Evolutionary conservation across 108 stramenopile genomes (phyloP).

Genomic region (Bacterosira constricta): DNA sequence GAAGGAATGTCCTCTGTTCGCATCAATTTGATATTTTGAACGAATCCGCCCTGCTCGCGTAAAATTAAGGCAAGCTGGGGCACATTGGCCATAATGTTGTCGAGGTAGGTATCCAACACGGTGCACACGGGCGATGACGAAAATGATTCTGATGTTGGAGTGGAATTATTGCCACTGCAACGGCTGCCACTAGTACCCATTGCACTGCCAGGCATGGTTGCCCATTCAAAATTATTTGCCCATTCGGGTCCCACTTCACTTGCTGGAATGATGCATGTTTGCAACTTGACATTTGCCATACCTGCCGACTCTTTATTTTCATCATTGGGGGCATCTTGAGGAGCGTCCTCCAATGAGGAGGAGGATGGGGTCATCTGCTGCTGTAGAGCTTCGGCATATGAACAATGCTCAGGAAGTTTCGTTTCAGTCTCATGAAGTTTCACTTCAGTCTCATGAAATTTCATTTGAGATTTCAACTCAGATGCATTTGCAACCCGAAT

Average conservation of each 20-base stretch:
- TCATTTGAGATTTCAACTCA: conserved; percentile 45
- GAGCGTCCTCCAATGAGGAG: too few relatives aligned
- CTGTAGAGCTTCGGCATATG: conserved; percentile 44
- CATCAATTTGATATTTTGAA: conserved; percentile 80
- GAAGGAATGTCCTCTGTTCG: conserved; percentile 78
- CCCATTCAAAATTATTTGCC: conserved; percentile 17
- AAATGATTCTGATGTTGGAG: conserved; percentile 1
- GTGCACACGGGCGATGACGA: conserved; percentile 64
- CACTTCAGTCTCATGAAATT: too few relatives aligned
- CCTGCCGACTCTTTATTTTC: conserved; percentile 6
- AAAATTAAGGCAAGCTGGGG: conserved; percentile 85
- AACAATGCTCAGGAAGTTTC: conserved; percentile 6
- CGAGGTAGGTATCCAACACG: conserved; percentile 82
- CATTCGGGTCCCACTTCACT: conserved; percentile 29
- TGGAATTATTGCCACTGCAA: background rate
- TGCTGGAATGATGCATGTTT: conserved; percentile 75
- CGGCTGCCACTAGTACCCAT: background rate
- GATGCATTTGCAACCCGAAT: conserved; percentile 66
- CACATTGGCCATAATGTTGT: conserved; percentile 89
- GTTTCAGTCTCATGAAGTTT: too few relatives aligned
- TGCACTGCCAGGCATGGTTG: too few relatives aligned
- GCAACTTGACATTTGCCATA: conserved; percentile 59
- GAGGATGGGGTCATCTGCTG: too few relatives aligned
- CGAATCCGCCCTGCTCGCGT: conserved; percentile 79
- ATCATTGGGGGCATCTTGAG: conserved; percentile 36